Evolutionary conservation across 305 asterid species (phyloP).

Genomic region (Plantago coronopus): DNA sequence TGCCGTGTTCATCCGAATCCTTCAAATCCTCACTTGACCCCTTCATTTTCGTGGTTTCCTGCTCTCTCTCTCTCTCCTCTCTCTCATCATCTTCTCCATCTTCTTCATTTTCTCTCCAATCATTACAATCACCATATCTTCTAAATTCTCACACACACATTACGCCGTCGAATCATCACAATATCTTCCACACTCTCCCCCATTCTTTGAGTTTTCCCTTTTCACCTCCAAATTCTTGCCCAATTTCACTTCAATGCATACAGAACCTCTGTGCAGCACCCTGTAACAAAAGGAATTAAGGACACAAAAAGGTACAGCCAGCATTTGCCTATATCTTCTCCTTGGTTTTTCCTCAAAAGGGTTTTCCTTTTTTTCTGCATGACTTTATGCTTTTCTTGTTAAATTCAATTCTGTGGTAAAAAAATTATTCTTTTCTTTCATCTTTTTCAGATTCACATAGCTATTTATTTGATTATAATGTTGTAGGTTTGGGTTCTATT

Average conservation of each 20-base stretch:
- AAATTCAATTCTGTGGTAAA: conserved; percentile 5
- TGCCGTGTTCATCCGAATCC: conserved; percentile 8
- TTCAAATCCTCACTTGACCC: conserved; percentile 27
- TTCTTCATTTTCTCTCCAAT: conserved; percentile 5
- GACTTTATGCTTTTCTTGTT: conserved; percentile 14
- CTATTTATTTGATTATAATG: too few species aligned
- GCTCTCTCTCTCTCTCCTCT: conserved; percentile 4
- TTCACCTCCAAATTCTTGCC: conserved; percentile 11
- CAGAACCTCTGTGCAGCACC: conserved; percentile 21
- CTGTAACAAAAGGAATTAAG: conserved; percentile 25
- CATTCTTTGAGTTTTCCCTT: conserved; percentile 1
- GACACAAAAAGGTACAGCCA: conserved; percentile 31
- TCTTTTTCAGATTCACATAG: conserved; percentile 23
- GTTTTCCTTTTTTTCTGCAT: not conserved
- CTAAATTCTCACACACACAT: not conserved
- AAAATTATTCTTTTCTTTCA: not conserved
- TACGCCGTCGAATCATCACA: conserved; percentile 4
- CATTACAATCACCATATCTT: conserved; percentile 16
- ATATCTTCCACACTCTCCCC: not conserved
- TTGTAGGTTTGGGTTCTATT: conserved; percentile 22
- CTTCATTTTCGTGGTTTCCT: conserved; percentile 25
- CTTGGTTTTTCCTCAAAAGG: conserved; percentile 1
- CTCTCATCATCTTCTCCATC: not conserved
- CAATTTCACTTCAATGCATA: conserved; percentile 29
- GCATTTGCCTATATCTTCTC: not conserved